These are phyloP conservation scores for Blastomyces parvus DNA, from an alignment of 2,329 filamentous ascomycete genomes.

Conservation along the genomic window DNA sequence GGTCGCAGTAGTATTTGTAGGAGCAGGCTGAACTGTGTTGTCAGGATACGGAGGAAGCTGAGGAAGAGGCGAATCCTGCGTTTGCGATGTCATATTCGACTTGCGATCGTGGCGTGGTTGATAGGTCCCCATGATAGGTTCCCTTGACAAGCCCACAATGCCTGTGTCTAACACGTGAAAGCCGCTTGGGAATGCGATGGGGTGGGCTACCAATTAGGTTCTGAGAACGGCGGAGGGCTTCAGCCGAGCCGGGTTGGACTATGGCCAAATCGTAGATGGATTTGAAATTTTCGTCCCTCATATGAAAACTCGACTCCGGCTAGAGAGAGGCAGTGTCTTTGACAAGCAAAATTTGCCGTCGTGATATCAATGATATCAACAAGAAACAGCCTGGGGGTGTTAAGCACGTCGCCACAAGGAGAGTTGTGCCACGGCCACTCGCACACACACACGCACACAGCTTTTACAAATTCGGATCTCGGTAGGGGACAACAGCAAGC, in stretches of 20 bases:
- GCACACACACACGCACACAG: not conserved
- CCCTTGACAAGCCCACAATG: not conserved
- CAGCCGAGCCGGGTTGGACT: too few relatives aligned
- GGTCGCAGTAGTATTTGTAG: not conserved
- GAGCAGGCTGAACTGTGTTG: not conserved
- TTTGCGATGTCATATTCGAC: conserved; percentile 1
- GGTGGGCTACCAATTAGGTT: not conserved
- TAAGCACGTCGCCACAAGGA: not conserved
- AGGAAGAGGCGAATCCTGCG: not conserved
- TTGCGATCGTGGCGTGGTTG: conserved; percentile 4
- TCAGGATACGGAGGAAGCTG: not conserved
- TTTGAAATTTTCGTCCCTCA: not conserved
- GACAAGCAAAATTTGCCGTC: not conserved
- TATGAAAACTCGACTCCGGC: not conserved
- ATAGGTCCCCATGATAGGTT: conserved; percentile 5
- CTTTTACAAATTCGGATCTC: not conserved
- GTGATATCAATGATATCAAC: not conserved
- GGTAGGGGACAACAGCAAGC: not conserved
- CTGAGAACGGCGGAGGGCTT: not conserved
- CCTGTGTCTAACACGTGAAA: not conserved
- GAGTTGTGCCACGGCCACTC: not conserved
- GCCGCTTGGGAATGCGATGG: not conserved
- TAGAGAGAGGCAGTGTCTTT: not conserved
- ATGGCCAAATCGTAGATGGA: not conserved
- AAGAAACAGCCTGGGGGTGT: not conserved